These are phyloP conservation scores for Sesbania bispinosa DNA, from an alignment of 306 rosid species.

Conservation along the genomic window DNA sequence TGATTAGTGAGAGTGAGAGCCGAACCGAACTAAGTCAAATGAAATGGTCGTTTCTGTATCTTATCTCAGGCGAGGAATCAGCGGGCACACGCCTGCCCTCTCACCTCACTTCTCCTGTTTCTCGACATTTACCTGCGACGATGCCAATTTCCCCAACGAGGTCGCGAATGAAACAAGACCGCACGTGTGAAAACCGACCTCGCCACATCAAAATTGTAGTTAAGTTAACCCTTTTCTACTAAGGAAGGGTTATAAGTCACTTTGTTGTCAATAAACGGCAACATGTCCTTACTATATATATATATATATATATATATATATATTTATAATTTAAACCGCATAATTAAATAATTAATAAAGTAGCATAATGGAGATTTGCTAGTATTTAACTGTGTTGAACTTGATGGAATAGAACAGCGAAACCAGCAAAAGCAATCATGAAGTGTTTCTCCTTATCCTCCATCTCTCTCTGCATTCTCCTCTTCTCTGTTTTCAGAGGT, in stretches of 20 bases:
- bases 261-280: too few species aligned
- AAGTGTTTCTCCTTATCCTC: conserved; percentile 21
- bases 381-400: too few species aligned
- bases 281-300: too few species aligned
- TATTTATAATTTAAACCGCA: too few species aligned
- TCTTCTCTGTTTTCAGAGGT: conserved; percentile 28
- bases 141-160: too few species aligned
- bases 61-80: too few species aligned
- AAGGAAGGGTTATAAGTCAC: neutral
- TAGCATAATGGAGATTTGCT: neutral
- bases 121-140: too few species aligned
- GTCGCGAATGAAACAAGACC: neutral
- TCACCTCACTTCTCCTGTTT: neutral
- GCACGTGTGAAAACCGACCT: neutral
- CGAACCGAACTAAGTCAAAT: too few species aligned
- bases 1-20: too few species aligned
- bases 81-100: neutral
- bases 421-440: conserved; percentile 24
- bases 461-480: conserved; percentile 26
- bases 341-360: neutral
- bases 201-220: neutral
- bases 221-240: neutral
- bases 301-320: too few species aligned
- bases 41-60: too few species aligned
- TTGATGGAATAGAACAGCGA: neutral